Percentiles rank a stretch among this genome's conserved stretches.
phyloP scores from a whole-genome alignment of 2,329 filamentous ascomycete species.

The Capronia americana region DNA sequence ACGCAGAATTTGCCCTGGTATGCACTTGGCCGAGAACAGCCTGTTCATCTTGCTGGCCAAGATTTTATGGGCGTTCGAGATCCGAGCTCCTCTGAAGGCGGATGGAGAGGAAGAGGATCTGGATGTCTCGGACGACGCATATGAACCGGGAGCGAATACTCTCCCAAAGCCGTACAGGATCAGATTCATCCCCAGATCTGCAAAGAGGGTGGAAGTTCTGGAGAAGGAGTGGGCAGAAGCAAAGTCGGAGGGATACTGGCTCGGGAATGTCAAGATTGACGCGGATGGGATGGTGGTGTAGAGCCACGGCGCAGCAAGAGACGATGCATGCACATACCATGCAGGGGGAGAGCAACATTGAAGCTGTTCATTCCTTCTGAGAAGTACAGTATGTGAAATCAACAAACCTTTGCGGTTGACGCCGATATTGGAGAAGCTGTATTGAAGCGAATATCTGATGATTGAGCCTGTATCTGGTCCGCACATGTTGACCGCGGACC shows the following conservation, averaged over 20 bases:
- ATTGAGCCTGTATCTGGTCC: no score
- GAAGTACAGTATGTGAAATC: no score
- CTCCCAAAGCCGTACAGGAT: constrained; percentile 45
- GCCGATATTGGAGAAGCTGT: no score
- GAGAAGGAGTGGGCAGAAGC: constrained; percentile 42
- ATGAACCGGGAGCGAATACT: constrained; percentile 43
- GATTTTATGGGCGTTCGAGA: constrained; percentile 60
- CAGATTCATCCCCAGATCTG: constrained; percentile 41
- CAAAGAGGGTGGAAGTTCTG: constrained; percentile 39
- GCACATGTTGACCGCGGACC: no score
- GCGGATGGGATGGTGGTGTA: constrained; percentile 13
- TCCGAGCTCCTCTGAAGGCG: constrained; percentile 36
- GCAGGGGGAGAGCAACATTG: no score
- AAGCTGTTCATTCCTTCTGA: no score
- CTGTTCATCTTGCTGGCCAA: constrained; percentile 55
- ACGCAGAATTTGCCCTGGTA: constrained; percentile 3
- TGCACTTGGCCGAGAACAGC: no score
- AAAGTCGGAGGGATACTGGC: not conserved
- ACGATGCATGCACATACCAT: no score
- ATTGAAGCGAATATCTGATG: no score
- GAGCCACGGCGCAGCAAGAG: no score
- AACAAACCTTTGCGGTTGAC: no score
- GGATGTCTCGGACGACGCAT: constrained; percentile 46
- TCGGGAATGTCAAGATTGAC: not conserved
- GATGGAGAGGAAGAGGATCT: constrained; percentile 39